Percentiles rank a stretch among this genome's conserved stretches.
phyloP scores from a whole-genome alignment of 139 green algal species.

The Coelastrella sp. region DNA sequence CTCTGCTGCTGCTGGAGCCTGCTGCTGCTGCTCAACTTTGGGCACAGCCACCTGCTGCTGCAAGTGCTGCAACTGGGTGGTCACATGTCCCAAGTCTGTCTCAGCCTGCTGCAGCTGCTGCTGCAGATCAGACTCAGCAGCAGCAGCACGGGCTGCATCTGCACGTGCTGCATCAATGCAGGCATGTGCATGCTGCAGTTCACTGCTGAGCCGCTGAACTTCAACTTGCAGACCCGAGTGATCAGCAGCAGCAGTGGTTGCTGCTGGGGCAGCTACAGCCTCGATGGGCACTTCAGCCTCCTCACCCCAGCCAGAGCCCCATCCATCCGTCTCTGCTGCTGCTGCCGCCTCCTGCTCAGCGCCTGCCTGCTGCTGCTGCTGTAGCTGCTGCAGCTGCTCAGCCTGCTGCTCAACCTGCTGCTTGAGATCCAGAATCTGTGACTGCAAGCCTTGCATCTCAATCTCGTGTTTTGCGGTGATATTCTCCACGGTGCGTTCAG shows the following conservation, averaged over 20 bases:
- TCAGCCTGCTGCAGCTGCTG: slow-evolving; percentile 8
- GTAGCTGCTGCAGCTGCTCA: neutral
- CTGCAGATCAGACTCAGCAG: neutral
- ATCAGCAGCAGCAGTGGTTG: neutral
- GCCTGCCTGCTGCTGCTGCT: neutral
- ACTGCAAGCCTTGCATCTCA: neutral
- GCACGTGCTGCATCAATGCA: slow-evolving; percentile 12
- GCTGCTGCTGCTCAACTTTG: neutral
- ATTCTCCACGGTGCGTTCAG: neutral
- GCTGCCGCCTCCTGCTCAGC: neutral
- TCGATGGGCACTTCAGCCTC: neutral
- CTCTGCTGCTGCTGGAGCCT: neutral
- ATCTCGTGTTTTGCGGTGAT: neutral
- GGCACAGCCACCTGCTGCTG: slow-evolving; percentile 1
- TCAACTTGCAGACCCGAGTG: neutral
- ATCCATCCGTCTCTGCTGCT: neutral
- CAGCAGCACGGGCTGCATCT: slow-evolving; percentile 8
- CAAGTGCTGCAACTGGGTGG: neutral
- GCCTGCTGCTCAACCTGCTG: slow-evolving; percentile 23
- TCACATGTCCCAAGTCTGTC: neutral
- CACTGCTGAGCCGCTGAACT: neutral
- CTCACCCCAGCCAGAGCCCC: neutral
- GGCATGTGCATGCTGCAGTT: slow-evolving; percentile 11
- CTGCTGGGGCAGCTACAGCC: neutral
- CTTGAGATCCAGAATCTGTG: neutral